Evolutionary conservation across 768 basidiomycete genomes (phyloP).

Genomic region (Kwoniella dejecticola): DNA sequence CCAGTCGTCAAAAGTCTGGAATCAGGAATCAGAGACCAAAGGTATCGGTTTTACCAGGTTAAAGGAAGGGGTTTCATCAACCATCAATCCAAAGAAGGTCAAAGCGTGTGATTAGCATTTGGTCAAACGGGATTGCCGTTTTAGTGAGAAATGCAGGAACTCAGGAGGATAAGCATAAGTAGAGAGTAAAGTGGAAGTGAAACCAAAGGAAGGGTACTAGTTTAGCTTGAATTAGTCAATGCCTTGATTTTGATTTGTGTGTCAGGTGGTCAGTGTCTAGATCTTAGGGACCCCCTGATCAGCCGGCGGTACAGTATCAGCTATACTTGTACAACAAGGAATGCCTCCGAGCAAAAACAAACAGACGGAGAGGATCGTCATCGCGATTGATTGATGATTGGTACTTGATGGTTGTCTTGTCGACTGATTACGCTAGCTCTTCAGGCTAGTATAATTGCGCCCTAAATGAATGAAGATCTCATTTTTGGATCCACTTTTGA

Average conservation of each 20-base stretch:
- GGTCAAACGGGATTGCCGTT: conserved; percentile 8
- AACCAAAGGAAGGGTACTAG: conserved; percentile 11
- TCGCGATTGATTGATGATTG: not conserved
- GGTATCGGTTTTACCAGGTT: no score
- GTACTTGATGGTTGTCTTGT: conserved; percentile 1
- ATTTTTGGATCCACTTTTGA: not conserved
- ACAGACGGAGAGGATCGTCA: not conserved
- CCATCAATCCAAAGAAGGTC: not conserved
- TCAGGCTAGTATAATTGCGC: not conserved
- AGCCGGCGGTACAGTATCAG: conserved; percentile 11
- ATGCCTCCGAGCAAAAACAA: not conserved
- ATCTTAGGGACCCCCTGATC: not conserved
- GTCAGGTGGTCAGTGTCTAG: not conserved
- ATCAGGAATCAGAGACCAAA: not conserved
- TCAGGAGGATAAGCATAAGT: no score
- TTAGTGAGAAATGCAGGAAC: no score
- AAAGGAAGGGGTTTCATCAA: not conserved
- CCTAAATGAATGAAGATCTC: not conserved
- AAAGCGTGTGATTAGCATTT: conserved; percentile 7
- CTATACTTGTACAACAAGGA: not conserved
- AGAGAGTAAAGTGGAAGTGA: no score
- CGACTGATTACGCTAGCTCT: not conserved
- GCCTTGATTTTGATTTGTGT: not conserved
- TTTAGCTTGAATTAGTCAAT: not conserved
- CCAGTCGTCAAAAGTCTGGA: conserved; percentile 4